Evolutionary conservation across 768 basidiomycete species (phyloP).

Genomic region (Harrya chromipes): DNA sequence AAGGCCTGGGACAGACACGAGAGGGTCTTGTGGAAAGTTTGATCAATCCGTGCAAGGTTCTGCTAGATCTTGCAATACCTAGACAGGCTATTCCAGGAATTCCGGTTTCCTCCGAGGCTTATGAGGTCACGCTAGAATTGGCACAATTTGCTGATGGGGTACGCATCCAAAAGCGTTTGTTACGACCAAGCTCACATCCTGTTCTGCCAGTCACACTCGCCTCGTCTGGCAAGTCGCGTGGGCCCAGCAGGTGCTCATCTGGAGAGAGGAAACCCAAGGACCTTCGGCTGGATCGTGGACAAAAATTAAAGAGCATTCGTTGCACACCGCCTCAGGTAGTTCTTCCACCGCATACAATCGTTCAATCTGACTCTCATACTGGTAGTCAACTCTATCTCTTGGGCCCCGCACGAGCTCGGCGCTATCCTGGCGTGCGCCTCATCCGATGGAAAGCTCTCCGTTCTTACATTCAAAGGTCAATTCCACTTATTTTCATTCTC

Average conservation of each 20-base stretch:
- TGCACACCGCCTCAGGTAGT: constrained; percentile 91
- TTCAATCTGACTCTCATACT: neutral
- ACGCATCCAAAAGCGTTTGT: constrained; percentile 10
- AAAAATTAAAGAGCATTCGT: constrained; percentile 91
- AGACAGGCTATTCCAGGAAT: too few species aligned
- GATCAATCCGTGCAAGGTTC: too few species aligned
- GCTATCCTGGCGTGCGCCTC: constrained; percentile 96
- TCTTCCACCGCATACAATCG: constrained; percentile 4
- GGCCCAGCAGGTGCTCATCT: constrained; percentile 97
- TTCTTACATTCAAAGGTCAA: constrained; percentile 93
- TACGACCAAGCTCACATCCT: neutral
- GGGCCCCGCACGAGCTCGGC: constrained; percentile 98
- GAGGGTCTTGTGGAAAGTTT: too few species aligned
- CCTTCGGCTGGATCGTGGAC: constrained; percentile 69
- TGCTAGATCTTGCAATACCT: too few species aligned
- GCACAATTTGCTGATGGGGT: too few species aligned
- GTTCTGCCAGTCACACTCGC: constrained; percentile 75
- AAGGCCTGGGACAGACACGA: too few species aligned
- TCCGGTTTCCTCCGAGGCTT: too few species aligned
- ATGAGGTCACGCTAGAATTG: too few species aligned
- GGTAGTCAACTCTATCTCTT: constrained; percentile 93
- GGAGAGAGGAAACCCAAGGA: constrained; percentile 79
- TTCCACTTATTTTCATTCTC: constrained; percentile 7
- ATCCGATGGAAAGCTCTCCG: constrained; percentile 95
- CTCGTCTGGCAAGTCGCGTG: constrained; percentile 99